Base-by-base conservation (phyloP, 306 rosid genomes). In the Psophocarpus tetragonolobus region DNA sequence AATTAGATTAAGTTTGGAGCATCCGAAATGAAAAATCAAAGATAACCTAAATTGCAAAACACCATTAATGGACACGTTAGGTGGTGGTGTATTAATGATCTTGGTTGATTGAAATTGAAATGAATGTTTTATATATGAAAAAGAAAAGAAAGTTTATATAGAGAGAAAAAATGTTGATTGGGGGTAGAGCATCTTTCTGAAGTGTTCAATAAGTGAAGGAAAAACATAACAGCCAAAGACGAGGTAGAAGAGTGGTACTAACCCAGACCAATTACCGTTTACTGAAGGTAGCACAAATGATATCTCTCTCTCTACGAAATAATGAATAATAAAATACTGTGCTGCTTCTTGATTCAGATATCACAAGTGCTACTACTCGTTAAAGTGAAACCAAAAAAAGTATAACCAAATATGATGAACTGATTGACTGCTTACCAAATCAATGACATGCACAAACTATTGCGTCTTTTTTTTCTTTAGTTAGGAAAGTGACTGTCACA, bases 251-350 rank as follows among this genome's bases (percentile, higher is more conserved):
- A 67, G 24, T 67, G 54, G 73, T 67, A 68, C 74, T 29, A 27
- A 68, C 39, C 35, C 74, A 68, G 41, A 44, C 58, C 68, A 57
- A 26, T 74, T 74, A 58, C 69, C 33, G 69, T 58, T 57, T 74
- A 74, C 17, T 56, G 11, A 53, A 51, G 76, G 10, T 21, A 21
- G 11, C 21, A 33, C 47, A 33, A 51, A 13, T n/a, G n/a, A n/a
- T n/a, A n/a, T 30, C 6, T 64, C 47, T 64, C 50, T 64, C 70
- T 64, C 21, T 50, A 30, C 48, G 15, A 7, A 57, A 73, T 57
- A 20, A 23, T 11, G 10, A n/a, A n/a, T n/a, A 1, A 32, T 3
- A 56, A 15, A 23, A 33, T 56, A 7, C 0, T 23, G 24, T 30
- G 80, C 13, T 44, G 53, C 51, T 75, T 48, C 7, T 76, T 64